Evolutionary conservation across 176 grass and related monocot genomes (phyloP).

Genomic region (Pontederia paniculata): DNA sequence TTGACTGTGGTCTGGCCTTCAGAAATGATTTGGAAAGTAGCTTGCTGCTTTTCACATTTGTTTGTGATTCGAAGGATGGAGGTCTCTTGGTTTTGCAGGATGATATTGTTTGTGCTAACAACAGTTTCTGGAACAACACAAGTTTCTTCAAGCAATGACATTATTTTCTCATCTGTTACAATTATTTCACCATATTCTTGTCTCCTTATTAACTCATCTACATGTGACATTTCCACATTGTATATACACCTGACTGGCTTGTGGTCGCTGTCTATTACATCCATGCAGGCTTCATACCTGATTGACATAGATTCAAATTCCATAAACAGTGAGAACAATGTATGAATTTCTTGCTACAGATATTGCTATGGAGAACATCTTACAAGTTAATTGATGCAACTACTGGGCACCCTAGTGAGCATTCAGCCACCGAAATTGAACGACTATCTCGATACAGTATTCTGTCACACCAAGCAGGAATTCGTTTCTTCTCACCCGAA

Average conservation of each 20-base stretch:
- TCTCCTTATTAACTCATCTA: conserved; percentile 64
- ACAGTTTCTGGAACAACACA: conserved; percentile 58
- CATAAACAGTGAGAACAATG: not conserved
- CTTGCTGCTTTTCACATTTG: conserved; percentile 48
- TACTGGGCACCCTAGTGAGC: conserved; percentile 80
- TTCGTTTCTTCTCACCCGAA: conserved; percentile 87
- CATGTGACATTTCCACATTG: conserved; percentile 72
- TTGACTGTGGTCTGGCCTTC: conserved; percentile 55
- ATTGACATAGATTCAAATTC: conserved; percentile 3
- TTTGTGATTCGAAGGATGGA: conserved; percentile 59
- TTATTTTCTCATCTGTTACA: conserved; percentile 45
- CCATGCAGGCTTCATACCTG: conserved; percentile 91
- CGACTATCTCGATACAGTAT: conserved; percentile 83
- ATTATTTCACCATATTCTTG: conserved; percentile 81
- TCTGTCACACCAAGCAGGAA: conserved; percentile 93
- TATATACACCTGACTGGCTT: conserved; percentile 93
- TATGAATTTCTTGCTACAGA: not conserved
- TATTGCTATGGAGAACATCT: conserved; percentile 19
- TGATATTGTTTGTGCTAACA: conserved; percentile 63
- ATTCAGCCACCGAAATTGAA: conserved; percentile 69
- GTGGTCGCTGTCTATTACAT: conserved; percentile 77
- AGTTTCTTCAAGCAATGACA: conserved; percentile 45
- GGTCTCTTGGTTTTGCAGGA: conserved; percentile 60
- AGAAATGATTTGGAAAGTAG: conserved; percentile 58
- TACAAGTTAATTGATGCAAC: conserved; percentile 83